Percentiles rank a stretch among this genome's conserved stretches.
phyloP scores from a whole-genome alignment of 108 stramenopile genomes.

The Stephanodiscus minutulus region DNA sequence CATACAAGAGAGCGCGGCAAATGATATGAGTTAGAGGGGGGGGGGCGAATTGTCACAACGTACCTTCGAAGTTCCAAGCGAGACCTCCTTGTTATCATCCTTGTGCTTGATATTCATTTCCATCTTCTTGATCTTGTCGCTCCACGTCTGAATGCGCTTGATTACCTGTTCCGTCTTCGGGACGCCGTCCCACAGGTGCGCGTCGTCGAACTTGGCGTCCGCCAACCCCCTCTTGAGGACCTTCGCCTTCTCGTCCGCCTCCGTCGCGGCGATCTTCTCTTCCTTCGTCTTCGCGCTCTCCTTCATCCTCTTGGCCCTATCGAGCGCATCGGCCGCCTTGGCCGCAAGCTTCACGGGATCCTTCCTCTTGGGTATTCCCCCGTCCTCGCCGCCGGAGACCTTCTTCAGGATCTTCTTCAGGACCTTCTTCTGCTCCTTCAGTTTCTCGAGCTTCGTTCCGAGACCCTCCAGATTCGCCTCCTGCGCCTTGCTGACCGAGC shows the following conservation, averaged over 20 bases:
- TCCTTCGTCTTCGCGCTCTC: slow-evolving; percentile 93
- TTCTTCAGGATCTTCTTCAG: slow-evolving; percentile 80
- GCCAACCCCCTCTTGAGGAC: slow-evolving; percentile 63
- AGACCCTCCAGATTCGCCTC: slow-evolving; percentile 84
- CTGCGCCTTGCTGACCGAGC: slow-evolving; percentile 95
- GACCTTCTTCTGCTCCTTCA: slow-evolving; percentile 86
- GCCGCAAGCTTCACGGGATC: slow-evolving; percentile 64
- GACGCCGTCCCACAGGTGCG: slow-evolving; percentile 89
- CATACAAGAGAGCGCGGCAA: neutral
- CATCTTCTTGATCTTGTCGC: slow-evolving; percentile 85
- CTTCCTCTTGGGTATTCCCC: slow-evolving; percentile 78
- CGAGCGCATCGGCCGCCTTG: slow-evolving; percentile 64
- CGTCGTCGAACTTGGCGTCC: slow-evolving; percentile 73
- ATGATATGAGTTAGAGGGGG: no score
- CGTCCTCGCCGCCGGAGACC: slow-evolving; percentile 66
- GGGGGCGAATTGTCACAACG: neutral
- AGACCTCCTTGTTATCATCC: slow-evolving; percentile 99
- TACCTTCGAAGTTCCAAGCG: slow-evolving; percentile 90
- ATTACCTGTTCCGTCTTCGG: slow-evolving; percentile 86
- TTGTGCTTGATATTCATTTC: slow-evolving; percentile 96
- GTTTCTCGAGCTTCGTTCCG: slow-evolving; percentile 72
- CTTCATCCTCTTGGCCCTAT: slow-evolving; percentile 89
- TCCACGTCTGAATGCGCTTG: slow-evolving; percentile 85
- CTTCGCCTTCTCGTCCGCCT: slow-evolving; percentile 88
- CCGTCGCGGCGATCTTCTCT: slow-evolving; percentile 91